Evolutionary conservation across 2,329 filamentous ascomycete species (phyloP).

Genomic region (Alternaria arborescens): DNA sequence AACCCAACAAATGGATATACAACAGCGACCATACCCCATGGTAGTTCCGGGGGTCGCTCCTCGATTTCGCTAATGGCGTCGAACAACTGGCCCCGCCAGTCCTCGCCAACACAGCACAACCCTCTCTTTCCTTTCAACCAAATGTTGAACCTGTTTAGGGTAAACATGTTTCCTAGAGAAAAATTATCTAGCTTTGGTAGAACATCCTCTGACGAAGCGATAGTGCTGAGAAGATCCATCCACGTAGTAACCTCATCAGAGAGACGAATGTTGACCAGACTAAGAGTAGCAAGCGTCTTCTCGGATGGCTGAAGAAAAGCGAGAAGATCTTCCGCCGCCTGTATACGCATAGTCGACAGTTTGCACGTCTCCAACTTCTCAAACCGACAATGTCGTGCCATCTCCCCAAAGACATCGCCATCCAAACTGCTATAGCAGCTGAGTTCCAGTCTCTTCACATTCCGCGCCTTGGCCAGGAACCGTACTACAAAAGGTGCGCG

Average conservation of each 20-base stretch:
- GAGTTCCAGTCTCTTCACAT: slow-evolving; percentile 26
- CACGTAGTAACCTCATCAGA: slow-evolving; percentile 21
- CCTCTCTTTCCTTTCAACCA: slow-evolving; percentile 17
- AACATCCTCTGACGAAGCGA: slow-evolving; percentile 12
- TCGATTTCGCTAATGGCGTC: slow-evolving; percentile 7
- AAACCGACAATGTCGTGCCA: slow-evolving; percentile 34
- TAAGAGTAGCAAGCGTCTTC: slow-evolving; percentile 19
- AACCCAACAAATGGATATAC: slow-evolving; percentile 32
- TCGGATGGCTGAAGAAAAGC: slow-evolving; percentile 22
- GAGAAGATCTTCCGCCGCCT: slow-evolving; percentile 19
- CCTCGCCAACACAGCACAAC: slow-evolving; percentile 9
- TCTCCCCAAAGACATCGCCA: slow-evolving; percentile 30
- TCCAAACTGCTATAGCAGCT: slow-evolving; percentile 39
- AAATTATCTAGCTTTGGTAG: slow-evolving; percentile 17
- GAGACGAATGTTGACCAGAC: slow-evolving; percentile 23
- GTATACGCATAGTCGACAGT: slow-evolving; percentile 28
- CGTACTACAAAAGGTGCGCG: slow-evolving; percentile 39
- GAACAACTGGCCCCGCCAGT: slow-evolving; percentile 16
- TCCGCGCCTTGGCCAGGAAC: slow-evolving; percentile 35
- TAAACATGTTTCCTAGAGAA: slow-evolving; percentile 23
- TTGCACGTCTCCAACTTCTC: slow-evolving; percentile 22
- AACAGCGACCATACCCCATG: slow-evolving; percentile 29
- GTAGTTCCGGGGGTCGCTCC: slow-evolving; percentile 18
- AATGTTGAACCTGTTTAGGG: neutral
- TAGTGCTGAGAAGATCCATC: slow-evolving; percentile 21